These are phyloP conservation scores for Mucor racemosus DNA, from an alignment of 371 early-diverging fungal species.

Conservation along the genomic window DNA sequence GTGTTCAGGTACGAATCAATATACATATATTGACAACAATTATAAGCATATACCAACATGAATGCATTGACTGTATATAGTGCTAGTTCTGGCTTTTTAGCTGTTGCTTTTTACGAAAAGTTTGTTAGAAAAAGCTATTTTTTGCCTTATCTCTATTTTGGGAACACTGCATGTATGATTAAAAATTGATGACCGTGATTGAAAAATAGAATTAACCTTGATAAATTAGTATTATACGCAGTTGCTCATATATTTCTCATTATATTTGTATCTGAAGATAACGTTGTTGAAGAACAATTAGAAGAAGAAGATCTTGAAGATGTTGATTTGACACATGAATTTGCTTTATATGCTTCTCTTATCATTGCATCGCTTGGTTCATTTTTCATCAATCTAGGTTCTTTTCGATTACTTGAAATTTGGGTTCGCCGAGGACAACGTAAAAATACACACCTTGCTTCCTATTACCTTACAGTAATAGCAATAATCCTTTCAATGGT, in stretches of 20 bases:
- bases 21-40: neutral
- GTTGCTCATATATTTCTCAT: slow-evolving; percentile 15
- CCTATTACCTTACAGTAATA: neutral
- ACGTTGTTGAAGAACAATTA: neutral
- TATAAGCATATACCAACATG: neutral
- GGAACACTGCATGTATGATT: slow-evolving; percentile 20
- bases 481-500: neutral
- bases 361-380: slow-evolving; percentile 13
- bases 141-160: slow-evolving; percentile 24
- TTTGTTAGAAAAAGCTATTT: slow-evolving; percentile 15
- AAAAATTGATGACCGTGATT: neutral
- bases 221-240: slow-evolving; percentile 14
- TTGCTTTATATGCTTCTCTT: slow-evolving; percentile 9
- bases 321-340: slow-evolving; percentile 11
- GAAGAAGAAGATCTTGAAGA: neutral
- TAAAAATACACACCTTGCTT: slow-evolving; percentile 5
- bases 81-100: slow-evolving; percentile 1
- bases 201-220: neutral
- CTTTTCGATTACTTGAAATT: slow-evolving; percentile 10
- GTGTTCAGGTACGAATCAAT: slow-evolving; percentile 14
- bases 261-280: slow-evolving; percentile 20
- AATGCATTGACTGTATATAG: slow-evolving; percentile 1
- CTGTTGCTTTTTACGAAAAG: slow-evolving; percentile 17
- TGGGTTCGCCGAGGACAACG: slow-evolving; percentile 13
- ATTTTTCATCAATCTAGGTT: slow-evolving; percentile 13